Percentiles rank a stretch among this genome's conserved stretches.
These are phyloP conservation scores for Hebeloma cylindrosporum DNA, from an alignment of 768 basidiomycete species.

Conservation along the genomic window DNA sequence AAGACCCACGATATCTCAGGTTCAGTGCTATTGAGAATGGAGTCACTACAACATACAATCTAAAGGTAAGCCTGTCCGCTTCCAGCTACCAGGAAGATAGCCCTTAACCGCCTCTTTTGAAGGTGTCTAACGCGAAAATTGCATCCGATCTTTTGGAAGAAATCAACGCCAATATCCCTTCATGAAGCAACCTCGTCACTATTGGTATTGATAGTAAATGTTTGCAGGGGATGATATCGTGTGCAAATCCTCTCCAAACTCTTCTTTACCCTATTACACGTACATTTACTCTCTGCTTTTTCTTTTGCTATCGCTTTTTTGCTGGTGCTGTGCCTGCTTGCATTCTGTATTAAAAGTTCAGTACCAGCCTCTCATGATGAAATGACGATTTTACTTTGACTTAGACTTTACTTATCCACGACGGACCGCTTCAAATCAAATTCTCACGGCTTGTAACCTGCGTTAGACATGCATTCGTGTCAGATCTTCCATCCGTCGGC, in stretches of 20 bases:
- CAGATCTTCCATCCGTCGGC: constrained; percentile 7
- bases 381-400: not conserved
- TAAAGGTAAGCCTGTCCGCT: constrained; percentile 64
- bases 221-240: constrained; percentile 9
- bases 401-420: constrained; percentile 8
- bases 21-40: constrained; percentile 71
- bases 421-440: not conserved
- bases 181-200: constrained; percentile 20
- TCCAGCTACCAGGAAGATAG: no score
- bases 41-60: constrained; percentile 66
- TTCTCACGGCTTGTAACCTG: constrained; percentile 15
- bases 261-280: not conserved
- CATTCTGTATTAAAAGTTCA: constrained; percentile 21
- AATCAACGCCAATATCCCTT: constrained; percentile 49
- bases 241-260: constrained; percentile 5
- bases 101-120: no score
- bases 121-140: constrained; percentile 70
- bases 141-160: constrained; percentile 67
- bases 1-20: constrained; percentile 77
- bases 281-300: constrained; percentile 7
- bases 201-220: not conserved
- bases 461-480: constrained; percentile 15
- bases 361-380: constrained; percentile 2
- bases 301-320: constrained; percentile 13
- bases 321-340: constrained; percentile 12